Evolutionary conservation across 768 basidiomycete genomes (phyloP).

Genomic region (Tricholoma matsutake): DNA sequence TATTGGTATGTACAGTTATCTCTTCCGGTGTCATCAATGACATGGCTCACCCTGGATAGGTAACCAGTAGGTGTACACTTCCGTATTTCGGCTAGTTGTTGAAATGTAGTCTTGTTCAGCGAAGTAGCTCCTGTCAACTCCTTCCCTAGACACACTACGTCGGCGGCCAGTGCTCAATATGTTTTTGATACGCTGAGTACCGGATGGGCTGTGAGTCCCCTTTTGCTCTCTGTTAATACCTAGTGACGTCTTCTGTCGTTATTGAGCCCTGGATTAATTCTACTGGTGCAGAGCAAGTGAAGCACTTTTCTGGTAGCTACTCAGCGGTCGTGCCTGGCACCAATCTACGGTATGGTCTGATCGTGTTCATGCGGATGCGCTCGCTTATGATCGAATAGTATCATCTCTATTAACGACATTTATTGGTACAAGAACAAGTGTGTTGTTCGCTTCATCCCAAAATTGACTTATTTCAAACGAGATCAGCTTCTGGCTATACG

Average conservation of each 20-base stretch:
- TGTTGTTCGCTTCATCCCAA: not conserved
- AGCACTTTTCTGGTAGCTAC: slow-evolving; percentile 54
- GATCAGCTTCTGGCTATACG: slow-evolving; percentile 57
- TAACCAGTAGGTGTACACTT: slow-evolving; percentile 43
- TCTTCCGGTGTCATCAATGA: not conserved
- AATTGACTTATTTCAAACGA: not conserved
- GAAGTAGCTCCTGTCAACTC: slow-evolving; percentile 56
- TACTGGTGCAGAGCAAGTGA: slow-evolving; percentile 39
- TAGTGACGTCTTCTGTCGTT: not conserved
- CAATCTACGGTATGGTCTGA: slow-evolving; percentile 39
- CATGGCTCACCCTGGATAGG: slow-evolving; percentile 25
- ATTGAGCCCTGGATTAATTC: slow-evolving; percentile 44
- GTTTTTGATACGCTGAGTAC: slow-evolving; percentile 50
- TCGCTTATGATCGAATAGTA: slow-evolving; percentile 28
- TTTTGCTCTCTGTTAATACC: not conserved
- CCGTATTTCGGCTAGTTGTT: not conserved
- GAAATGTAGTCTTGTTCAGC: slow-evolving; percentile 25
- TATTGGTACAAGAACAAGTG: slow-evolving; percentile 64
- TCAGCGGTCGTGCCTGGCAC: slow-evolving; percentile 45
- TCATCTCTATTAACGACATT: slow-evolving; percentile 58
- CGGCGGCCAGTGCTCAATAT: slow-evolving; percentile 44
- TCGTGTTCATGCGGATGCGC: not conserved
- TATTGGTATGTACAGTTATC: slow-evolving; percentile 36
- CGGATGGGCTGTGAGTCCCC: slow-evolving; percentile 43
- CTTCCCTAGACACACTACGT: slow-evolving; percentile 50